Base-by-base conservation (phyloP, 345 rosid genomes). In the Linum usitatissimum region DNA sequence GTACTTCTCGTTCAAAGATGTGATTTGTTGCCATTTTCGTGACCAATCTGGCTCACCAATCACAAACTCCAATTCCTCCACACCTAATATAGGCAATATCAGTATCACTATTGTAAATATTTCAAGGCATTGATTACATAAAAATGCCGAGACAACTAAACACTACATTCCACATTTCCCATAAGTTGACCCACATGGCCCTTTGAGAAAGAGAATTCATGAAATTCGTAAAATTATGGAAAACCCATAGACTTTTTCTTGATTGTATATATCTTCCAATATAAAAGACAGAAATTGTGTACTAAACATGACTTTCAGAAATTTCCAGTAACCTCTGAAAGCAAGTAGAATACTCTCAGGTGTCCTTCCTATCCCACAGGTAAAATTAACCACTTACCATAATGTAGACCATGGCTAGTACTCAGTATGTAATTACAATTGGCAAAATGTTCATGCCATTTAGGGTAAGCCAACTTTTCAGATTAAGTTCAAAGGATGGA, bases 61-160 rank as follows among this genome's bases (percentile, higher is more conserved):
- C 0, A 76, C 78, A 75, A 90, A 76, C 80, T 84, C 81, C 78
- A 93, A 72, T 77, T 86, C 96, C 84, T 89, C 95, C 68, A 81
- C 64, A 54, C 77, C 98, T 92, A 78, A 69, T 21, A 70, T 65
- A 3, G 56, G n/a, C 5, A 56, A 60, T 70, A 18, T 55, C 62
- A 67, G 49, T 8, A 42, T 42, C 49, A 14, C 15, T 3, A 42
- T 42, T 42, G 49, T 42, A 42, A 42, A 42, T 14, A 42, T 42
- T 42, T 42, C 49, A 42, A 9, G 15, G 8, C 49, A 42, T 42
- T 42, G 9, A 42, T 42, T 42, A 3, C 10, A 42, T 42, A 9
- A 14, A 42, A 42, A 42, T 42, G 49, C 6, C 12, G n/a, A n/a
- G 15, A 42, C 49, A 42, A 42, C 49, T 42, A 42, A 42, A 42